A percentile compares a stretch with the other conserved stretches of the same genome.
Conservation (phyloP, 2,329 filamentous ascomycete genomes). For the Aspergillus ochraceus region DNA sequence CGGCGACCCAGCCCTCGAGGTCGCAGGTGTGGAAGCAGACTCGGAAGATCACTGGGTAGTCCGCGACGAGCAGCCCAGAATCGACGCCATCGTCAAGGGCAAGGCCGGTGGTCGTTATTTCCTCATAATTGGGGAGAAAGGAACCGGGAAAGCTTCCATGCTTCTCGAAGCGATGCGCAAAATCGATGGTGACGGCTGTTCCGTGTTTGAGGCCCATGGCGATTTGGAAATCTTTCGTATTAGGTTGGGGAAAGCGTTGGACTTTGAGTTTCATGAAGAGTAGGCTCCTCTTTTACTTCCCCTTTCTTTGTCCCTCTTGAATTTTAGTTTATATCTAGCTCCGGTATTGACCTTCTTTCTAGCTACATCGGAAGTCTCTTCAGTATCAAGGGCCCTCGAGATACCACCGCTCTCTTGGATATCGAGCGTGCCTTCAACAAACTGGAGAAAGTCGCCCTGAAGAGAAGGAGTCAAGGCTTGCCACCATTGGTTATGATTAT, state of each 20-base stretch:
- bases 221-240: slow-evolving; percentile 95
- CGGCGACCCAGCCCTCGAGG: slow-evolving; percentile 82
- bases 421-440: slow-evolving; percentile 98
- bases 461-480: slow-evolving; percentile 57
- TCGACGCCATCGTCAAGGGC: slow-evolving; percentile 82
- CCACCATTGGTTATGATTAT: slow-evolving; percentile 86
- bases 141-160: slow-evolving; percentile 96
- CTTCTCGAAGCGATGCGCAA: slow-evolving; percentile 93
- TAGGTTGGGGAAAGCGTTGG: slow-evolving; percentile 85
- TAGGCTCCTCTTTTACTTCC: slow-evolving; percentile 48
- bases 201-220: slow-evolving; percentile 95
- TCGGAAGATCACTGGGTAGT: slow-evolving; percentile 72
- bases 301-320: neutral
- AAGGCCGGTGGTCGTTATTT: slow-evolving; percentile 78
- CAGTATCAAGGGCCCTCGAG: slow-evolving; percentile 86
- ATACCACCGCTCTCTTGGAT: slow-evolving; percentile 87
- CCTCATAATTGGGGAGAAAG: slow-evolving; percentile 90
- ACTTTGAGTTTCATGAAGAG: slow-evolving; percentile 97
- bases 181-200: slow-evolving; percentile 80
- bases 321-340: neutral
- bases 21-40: slow-evolving; percentile 59
- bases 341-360: slow-evolving; percentile 12
- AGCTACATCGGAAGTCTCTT: slow-evolving; percentile 84
- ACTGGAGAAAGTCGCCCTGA: slow-evolving; percentile 87
- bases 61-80: slow-evolving; percentile 75